A percentile compares a stretch with the other conserved stretches of the same genome.
phyloP scores from a whole-genome alignment of 306 rosid genomes.

The Cicer bijugum region DNA sequence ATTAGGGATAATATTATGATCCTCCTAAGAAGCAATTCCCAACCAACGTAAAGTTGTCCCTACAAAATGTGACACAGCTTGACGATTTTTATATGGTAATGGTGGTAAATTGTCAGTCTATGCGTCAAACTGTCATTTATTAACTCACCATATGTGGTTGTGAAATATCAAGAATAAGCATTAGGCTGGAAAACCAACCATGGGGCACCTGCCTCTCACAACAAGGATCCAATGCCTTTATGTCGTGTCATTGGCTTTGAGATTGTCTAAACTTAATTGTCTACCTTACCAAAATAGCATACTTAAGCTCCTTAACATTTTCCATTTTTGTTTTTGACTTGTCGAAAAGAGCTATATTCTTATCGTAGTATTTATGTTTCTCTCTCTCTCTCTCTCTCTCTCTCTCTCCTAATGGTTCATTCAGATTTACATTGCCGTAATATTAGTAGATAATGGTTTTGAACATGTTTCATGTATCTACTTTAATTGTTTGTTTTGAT shows the following conservation, averaged over 20 bases:
- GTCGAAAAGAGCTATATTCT: not conserved
- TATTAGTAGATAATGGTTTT: slow-evolving; percentile 14
- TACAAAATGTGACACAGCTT: slow-evolving; percentile 5
- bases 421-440: slow-evolving; percentile 12
- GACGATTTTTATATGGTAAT: not conserved
- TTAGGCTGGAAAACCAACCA: slow-evolving; percentile 22
- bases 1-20: slow-evolving; percentile 20
- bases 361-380: slow-evolving; percentile 32
- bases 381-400: slow-evolving; percentile 15
- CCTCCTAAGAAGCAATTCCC: slow-evolving; percentile 21
- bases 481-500: slow-evolving; percentile 35
- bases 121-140: slow-evolving; percentile 11
- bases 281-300: slow-evolving; percentile 15
- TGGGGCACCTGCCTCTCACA: not conserved
- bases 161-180: slow-evolving; percentile 25
- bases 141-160: slow-evolving; percentile 20
- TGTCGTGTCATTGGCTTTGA: slow-evolving; percentile 1
- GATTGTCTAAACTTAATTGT: slow-evolving; percentile 10
- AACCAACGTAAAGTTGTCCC: not conserved
- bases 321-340: slow-evolving; percentile 7
- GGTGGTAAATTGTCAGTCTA: not conserved
- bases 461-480: slow-evolving; percentile 9
- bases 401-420: slow-evolving; percentile 27
- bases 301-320: slow-evolving; percentile 13
- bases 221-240: slow-evolving; percentile 3